Evolutionary conservation across 306 rosid species (phyloP).

Genomic region (Leucaena leucocephala): DNA sequence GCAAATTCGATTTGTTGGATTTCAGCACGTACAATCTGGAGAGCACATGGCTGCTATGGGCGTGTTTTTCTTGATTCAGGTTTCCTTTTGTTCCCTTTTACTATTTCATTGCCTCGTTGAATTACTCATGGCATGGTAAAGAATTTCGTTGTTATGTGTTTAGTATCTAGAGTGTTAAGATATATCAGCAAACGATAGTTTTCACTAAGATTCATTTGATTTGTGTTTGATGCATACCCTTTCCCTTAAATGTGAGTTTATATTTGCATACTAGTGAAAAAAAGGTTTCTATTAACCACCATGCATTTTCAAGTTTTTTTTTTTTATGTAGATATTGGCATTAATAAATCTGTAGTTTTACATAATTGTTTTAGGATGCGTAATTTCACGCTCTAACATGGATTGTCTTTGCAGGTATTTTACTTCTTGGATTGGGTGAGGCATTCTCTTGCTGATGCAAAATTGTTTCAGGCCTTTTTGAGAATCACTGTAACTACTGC

Average conservation of each 20-base stretch:
- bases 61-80: constrained; percentile 98
- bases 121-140: background rate
- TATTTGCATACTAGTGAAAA: constrained; percentile 1
- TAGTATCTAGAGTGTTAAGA: background rate
- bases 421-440: constrained; percentile 96
- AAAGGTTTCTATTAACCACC: background rate
- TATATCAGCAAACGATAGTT: background rate
- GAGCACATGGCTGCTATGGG: constrained; percentile 99
- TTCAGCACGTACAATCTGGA: constrained; percentile 98
- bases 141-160: background rate
- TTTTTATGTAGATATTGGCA: background rate
- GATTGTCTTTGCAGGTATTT: constrained; percentile 61
- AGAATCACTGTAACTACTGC: constrained; percentile 92
- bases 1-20: constrained; percentile 99
- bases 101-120: background rate
- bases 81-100: constrained; percentile 29
- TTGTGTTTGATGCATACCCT: background rate
- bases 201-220: background rate
- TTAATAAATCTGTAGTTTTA: constrained; percentile 1
- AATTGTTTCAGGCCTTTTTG: constrained; percentile 84
- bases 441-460: constrained; percentile 74
- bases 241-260: background rate
- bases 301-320: background rate
- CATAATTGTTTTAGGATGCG: constrained; percentile 10
- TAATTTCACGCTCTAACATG: constrained; percentile 32